A percentile compares a stretch with the other conserved stretches of the same genome.
Evolutionary conservation across 495 filamentous ascomycete species (phyloP).

Genomic region (Glonium stellatum): DNA sequence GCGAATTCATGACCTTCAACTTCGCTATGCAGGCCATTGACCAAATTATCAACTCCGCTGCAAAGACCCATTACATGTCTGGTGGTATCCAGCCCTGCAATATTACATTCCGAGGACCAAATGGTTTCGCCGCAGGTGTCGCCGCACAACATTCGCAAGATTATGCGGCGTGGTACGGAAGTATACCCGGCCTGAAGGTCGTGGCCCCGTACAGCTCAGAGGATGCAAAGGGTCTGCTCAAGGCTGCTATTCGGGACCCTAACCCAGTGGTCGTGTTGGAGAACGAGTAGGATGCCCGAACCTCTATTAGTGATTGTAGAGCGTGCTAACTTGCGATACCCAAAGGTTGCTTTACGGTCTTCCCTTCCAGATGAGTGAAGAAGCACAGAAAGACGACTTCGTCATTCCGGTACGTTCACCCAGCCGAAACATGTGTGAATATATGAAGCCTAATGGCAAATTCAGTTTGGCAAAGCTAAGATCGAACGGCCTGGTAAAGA

Average conservation of each 20-base stretch:
- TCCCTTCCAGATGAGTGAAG: slow-evolving; percentile 91
- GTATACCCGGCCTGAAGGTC: slow-evolving; percentile 95
- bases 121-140: slow-evolving; percentile 94
- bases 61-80: slow-evolving; percentile 99
- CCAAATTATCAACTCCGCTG: slow-evolving; percentile 98
- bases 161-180: slow-evolving; percentile 96
- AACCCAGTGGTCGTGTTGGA: slow-evolving; percentile 93
- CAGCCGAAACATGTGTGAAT: neutral
- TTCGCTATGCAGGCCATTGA: slow-evolving; percentile 99
- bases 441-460: slow-evolving; percentile 5
- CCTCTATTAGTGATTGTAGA: neutral
- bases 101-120: slow-evolving; percentile 97
- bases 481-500: slow-evolving; percentile 94
- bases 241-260: slow-evolving; percentile 95
- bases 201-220: slow-evolving; percentile 92
- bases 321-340: slow-evolving; percentile 26
- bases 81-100: slow-evolving; percentile 99
- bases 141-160: slow-evolving; percentile 98
- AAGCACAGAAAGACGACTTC: slow-evolving; percentile 90
- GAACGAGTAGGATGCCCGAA: slow-evolving; percentile 64
- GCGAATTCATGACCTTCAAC: slow-evolving; percentile 99
- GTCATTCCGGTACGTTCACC: slow-evolving; percentile 58
- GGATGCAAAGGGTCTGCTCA: slow-evolving; percentile 95
- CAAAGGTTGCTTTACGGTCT: slow-evolving; percentile 81
- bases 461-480: slow-evolving; percentile 87